Evolutionary conservation across 192 early-diverging fungal species (phyloP).

Genomic region (Mortierella claussenii): DNA sequence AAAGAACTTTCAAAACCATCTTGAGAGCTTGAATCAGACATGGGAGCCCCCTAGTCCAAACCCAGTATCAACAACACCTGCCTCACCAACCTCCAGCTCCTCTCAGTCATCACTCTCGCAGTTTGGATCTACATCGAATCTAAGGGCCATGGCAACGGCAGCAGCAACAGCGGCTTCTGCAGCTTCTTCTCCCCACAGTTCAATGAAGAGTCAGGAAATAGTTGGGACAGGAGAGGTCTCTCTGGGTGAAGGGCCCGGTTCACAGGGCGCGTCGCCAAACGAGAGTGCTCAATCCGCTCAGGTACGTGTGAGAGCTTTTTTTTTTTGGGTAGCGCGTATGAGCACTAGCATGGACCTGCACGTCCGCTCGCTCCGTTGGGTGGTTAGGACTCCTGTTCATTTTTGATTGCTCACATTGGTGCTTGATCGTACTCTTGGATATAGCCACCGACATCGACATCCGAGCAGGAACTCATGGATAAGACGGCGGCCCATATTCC

Average conservation of each 20-base stretch:
- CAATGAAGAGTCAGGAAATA: slow-evolving; percentile 1
- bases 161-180: slow-evolving; percentile 16
- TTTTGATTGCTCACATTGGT: not conserved
- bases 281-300: slow-evolving; percentile 18
- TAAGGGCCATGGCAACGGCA: slow-evolving; percentile 30
- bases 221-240: not conserved
- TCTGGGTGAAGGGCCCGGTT: slow-evolving; percentile 18
- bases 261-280: slow-evolving; percentile 1
- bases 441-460: not conserved
- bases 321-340: slow-evolving; percentile 7
- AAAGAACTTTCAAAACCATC: slow-evolving; percentile 18
- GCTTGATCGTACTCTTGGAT: not conserved
- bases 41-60: slow-evolving; percentile 41
- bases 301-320: slow-evolving; percentile 30
- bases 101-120: slow-evolving; percentile 17
- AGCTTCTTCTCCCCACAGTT: not conserved
- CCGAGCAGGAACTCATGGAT: slow-evolving; percentile 20
- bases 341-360: not conserved
- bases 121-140: slow-evolving; percentile 39
- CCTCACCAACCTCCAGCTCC: slow-evolving; percentile 9
- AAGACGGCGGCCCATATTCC: slow-evolving; percentile 14
- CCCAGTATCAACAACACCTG: not conserved
- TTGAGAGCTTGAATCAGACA: slow-evolving; percentile 37
- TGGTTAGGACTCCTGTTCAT: not conserved
- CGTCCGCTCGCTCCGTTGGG: no score